A percentile compares a stretch with the other conserved stretches of the same genome.
Evolutionary conservation across 495 filamentous ascomycete species (phyloP).

Genomic region (Aspergillus haitiensis): DNA sequence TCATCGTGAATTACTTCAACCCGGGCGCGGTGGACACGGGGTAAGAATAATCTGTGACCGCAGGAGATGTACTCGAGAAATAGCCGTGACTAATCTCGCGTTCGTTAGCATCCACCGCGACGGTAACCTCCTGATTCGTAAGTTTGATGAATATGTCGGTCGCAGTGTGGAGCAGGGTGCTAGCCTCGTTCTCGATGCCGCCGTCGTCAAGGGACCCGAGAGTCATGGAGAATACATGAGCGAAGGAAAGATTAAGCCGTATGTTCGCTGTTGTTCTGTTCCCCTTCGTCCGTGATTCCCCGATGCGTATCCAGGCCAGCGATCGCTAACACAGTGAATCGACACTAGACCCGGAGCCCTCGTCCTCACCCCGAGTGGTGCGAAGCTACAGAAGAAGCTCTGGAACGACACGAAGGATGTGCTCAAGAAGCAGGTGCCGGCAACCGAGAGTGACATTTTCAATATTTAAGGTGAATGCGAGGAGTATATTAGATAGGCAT

Average conservation of each 20-base stretch:
- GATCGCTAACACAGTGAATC: too few relatives aligned
- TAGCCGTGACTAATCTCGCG: too few relatives aligned
- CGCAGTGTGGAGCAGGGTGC: not conserved
- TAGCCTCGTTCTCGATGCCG: not conserved
- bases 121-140: not conserved
- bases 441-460: not conserved
- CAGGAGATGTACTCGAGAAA: too few relatives aligned
- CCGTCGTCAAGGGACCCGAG: not conserved
- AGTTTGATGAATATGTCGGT: not conserved
- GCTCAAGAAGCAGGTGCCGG: not conserved
- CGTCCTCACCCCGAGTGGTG: not conserved
- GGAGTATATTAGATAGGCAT: not conserved
- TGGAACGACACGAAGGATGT: not conserved
- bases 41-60: not conserved
- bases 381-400: not conserved
- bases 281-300: too few relatives aligned
- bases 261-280: not conserved
- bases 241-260: not conserved
- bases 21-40: slow-evolving; percentile 14
- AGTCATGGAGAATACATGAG: not conserved
- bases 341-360: not conserved
- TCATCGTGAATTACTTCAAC: slow-evolving; percentile 22
- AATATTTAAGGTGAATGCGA: not conserved
- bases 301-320: too few relatives aligned
- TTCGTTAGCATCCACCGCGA: not conserved